These are phyloP conservation scores for Corrigiola litoralis DNA, from an alignment of 179 eudicot genomes.

Conservation along the genomic window DNA sequence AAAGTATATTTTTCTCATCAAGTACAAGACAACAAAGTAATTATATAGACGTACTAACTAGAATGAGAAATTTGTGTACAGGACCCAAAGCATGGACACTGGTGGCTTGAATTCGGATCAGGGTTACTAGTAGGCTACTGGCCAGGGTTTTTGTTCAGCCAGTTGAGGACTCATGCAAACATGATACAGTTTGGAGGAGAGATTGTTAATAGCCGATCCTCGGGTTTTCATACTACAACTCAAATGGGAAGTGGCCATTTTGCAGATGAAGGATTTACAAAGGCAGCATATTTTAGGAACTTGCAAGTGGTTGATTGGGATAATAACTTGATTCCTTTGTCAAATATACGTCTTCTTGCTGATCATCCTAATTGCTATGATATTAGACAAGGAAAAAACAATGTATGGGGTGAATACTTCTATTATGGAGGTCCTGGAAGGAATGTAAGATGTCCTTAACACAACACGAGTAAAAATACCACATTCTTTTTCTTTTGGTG, in stretches of 20 bases:
- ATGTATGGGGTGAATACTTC: slow-evolving; percentile 81
- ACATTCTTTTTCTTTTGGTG: not conserved
- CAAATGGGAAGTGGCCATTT: slow-evolving; percentile 98
- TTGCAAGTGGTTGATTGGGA: slow-evolving; percentile 93
- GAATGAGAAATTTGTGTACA: slow-evolving; percentile 21
- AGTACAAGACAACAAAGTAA: not conserved
- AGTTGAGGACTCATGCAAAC: slow-evolving; percentile 64
- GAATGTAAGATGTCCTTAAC: slow-evolving; percentile 62
- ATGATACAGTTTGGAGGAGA: slow-evolving; percentile 98
- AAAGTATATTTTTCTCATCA: not conserved
- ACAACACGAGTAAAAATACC: not conserved
- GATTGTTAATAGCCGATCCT: slow-evolving; percentile 61
- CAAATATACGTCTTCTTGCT: slow-evolving; percentile 64
- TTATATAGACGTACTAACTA: not conserved
- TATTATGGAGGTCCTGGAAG: slow-evolving; percentile 98
- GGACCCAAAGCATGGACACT: slow-evolving; percentile 96
- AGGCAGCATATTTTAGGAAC: slow-evolving; percentile 85
- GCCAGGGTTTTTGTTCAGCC: slow-evolving; percentile 83
- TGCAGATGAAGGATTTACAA: slow-evolving; percentile 77
- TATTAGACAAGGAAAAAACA: slow-evolving; percentile 69
- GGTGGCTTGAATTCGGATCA: slow-evolving; percentile 92
- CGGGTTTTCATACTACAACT: slow-evolving; percentile 80
- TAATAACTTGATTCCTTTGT: slow-evolving; percentile 71
- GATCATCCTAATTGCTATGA: slow-evolving; percentile 93
- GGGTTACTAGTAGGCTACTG: slow-evolving; percentile 88